Evolutionary conservation across 768 basidiomycete genomes (phyloP).

Genomic region (Rhodotorula kratochvilovae): DNA sequence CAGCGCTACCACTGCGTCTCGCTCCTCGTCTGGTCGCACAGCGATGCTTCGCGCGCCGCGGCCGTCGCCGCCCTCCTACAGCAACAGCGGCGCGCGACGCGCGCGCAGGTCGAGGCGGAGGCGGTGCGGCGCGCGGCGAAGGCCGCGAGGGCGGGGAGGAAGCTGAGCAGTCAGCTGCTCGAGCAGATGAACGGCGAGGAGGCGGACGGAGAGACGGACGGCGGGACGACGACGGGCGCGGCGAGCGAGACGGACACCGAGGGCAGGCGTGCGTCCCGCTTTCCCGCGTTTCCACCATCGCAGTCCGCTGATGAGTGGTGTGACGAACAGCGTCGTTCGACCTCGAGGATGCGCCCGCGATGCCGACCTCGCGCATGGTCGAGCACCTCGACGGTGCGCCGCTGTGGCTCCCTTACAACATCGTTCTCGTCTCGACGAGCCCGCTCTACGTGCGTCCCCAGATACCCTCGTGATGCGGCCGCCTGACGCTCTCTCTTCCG

Average conservation of each 20-base stretch:
- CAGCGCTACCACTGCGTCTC: slow-evolving; percentile 74
- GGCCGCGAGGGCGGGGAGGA: slow-evolving; percentile 31
- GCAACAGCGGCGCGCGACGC: slow-evolving; percentile 43
- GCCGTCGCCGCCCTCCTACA: slow-evolving; percentile 67
- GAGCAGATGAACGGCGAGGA: slow-evolving; percentile 17
- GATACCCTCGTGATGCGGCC: neutral
- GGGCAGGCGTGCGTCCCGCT: slow-evolving; percentile 47
- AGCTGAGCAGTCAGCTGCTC: slow-evolving; percentile 52
- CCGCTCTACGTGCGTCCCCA: slow-evolving; percentile 9
- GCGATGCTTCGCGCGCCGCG: slow-evolving; percentile 75
- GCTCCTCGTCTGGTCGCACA: slow-evolving; percentile 91
- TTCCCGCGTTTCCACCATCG: neutral
- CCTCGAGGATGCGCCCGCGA: neutral
- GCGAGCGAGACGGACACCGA: slow-evolving; percentile 52
- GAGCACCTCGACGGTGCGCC: neutral
- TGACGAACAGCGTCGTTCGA: neutral
- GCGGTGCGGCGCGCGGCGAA: slow-evolving; percentile 31
- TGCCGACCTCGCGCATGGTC: neutral
- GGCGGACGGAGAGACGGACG: neutral
- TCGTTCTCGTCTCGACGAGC: slow-evolving; percentile 53
- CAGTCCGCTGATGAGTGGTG: neutral
- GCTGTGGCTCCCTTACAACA: slow-evolving; percentile 89
- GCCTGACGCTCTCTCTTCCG: too few species aligned
- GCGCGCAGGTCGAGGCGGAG: neutral
- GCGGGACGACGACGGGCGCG: slow-evolving; percentile 63